Conservation (phyloP, 1,284 basidiomycete genomes). For the Boletus subluridellus region DNA sequence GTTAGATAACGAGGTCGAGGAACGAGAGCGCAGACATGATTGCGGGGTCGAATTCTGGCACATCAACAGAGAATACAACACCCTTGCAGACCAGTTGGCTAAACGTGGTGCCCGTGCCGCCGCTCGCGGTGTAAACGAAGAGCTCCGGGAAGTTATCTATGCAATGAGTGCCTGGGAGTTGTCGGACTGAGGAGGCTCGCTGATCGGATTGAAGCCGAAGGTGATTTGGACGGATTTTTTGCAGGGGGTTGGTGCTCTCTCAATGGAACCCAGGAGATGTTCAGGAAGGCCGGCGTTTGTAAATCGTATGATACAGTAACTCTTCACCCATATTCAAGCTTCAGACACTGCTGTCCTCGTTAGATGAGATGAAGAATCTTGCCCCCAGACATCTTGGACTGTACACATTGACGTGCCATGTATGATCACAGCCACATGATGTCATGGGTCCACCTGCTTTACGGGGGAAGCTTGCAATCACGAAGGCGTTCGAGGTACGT, state of each 20-base stretch:
- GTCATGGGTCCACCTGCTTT: neutral
- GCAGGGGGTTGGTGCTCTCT: too few relatives aligned
- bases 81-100: neutral
- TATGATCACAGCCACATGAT: neutral
- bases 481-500: too few relatives aligned
- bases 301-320: neutral
- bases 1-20: constrained; percentile 1
- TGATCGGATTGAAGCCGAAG: neutral
- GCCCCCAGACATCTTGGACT: too few relatives aligned
- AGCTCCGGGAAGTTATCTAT: neutral
- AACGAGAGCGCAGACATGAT: neutral
- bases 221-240: neutral
- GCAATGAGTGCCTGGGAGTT: neutral
- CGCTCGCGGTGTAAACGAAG: neutral
- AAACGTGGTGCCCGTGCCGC: neutral
- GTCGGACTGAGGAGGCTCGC: neutral
- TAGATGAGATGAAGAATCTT: too few relatives aligned
- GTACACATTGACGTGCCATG: too few relatives aligned
- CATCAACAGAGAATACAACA: neutral
- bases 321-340: neutral
- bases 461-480: too few relatives aligned
- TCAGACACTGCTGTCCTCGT: neutral
- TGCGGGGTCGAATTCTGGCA: neutral
- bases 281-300: neutral
- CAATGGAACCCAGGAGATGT: neutral